Conservation (phyloP, 225 moss, liverwort and hornwort species). For the Sphagnum contortum region DNA sequence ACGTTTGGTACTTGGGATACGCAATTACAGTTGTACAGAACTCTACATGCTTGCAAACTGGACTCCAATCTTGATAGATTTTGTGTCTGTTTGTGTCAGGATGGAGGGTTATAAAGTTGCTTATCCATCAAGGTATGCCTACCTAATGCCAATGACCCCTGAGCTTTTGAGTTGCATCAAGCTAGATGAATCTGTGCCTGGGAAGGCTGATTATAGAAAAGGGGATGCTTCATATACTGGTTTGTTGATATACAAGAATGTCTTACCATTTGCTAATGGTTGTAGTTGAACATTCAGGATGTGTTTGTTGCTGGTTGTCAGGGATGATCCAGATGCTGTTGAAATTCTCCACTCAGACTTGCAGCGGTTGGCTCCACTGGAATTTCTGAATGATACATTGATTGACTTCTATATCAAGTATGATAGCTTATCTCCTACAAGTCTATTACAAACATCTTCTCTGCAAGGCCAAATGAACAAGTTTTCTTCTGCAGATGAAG, state of each 20-base stretch:
- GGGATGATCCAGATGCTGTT: slow-evolving; percentile 79
- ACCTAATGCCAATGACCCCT: background rate
- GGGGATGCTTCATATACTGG: too few relatives aligned
- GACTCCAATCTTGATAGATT: too few relatives aligned
- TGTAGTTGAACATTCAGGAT: too few relatives aligned
- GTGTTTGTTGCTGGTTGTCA: slow-evolving; percentile 6
- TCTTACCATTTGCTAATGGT: too few relatives aligned
- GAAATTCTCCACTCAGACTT: slow-evolving; percentile 68
- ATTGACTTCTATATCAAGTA: slow-evolving; percentile 97
- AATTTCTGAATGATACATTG: slow-evolving; percentile 86
- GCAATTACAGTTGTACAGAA: too few relatives aligned
- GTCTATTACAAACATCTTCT: background rate
- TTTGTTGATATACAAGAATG: too few relatives aligned
- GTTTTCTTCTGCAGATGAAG: too few relatives aligned
- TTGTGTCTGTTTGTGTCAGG: slow-evolving; percentile 21
- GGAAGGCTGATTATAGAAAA: too few relatives aligned
- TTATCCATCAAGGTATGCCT: slow-evolving; percentile 68
- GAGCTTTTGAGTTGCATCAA: background rate
- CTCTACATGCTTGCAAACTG: too few relatives aligned
- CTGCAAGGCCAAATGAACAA: background rate
- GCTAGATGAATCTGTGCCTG: background rate
- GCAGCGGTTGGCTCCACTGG: slow-evolving; percentile 49
- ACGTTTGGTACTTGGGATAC: too few relatives aligned
- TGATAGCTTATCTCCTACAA: slow-evolving; percentile 1
- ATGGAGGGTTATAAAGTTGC: slow-evolving; percentile 56